A percentile compares a stretch with the other conserved stretches of the same genome.
Evolutionary conservation across 345 rosid genomes (phyloP).

Genomic region (Eucalyptus caleyi): DNA sequence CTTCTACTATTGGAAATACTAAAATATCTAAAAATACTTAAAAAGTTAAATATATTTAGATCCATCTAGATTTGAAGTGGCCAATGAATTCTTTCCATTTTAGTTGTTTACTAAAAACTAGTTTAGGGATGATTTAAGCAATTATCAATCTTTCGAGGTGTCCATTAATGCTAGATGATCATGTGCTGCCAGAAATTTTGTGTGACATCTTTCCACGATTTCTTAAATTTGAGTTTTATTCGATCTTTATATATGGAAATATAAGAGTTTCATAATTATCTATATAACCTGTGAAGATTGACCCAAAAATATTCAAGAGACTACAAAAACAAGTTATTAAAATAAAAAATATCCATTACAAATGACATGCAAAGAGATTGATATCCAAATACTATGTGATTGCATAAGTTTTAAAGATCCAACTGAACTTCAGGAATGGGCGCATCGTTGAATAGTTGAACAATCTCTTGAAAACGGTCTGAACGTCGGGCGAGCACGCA

Average conservation of each 20-base stretch:
- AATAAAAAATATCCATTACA: not conserved
- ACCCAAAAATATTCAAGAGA: not conserved
- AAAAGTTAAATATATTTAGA: too few species aligned
- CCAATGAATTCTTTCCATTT: not conserved
- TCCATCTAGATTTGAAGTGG: not conserved
- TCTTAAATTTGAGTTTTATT: not conserved
- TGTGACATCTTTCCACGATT: not conserved
- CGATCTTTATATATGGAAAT: too few species aligned
- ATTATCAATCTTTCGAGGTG: not conserved
- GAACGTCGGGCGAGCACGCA: not conserved
- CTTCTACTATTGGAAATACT: not conserved
- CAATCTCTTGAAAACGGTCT: not conserved
- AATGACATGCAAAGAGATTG: not conserved
- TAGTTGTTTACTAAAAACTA: not conserved
- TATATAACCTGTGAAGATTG: not conserved
- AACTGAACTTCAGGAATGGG: not conserved
- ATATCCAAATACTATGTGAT: not conserved
- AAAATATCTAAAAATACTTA: not conserved
- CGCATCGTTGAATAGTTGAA: not conserved
- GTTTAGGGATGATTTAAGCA: not conserved
- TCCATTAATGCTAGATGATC: not conserved
- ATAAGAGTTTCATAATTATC: too few species aligned
- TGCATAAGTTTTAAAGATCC: not conserved
- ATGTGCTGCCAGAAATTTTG: not conserved
- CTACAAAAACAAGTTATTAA: not conserved